Evolutionary conservation across 768 basidiomycete genomes (phyloP).

Genomic region (Suillus tomentosus): DNA sequence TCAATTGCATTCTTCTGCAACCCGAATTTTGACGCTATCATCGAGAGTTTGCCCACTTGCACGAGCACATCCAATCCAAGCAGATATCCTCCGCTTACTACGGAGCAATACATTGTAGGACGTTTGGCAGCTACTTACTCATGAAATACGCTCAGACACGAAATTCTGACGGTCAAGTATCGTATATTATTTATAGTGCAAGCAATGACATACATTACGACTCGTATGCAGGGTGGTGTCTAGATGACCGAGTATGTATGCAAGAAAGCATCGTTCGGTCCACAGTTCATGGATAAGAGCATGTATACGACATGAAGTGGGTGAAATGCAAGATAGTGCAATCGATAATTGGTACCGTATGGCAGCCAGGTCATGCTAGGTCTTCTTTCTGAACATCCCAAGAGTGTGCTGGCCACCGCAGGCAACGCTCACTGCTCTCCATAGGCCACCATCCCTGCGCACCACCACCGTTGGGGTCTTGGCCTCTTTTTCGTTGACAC

Average conservation of each 20-base stretch:
- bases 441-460: slow-evolving; percentile 69
- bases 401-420: slow-evolving; percentile 83
- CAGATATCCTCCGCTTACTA: slow-evolving; percentile 72
- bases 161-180: neutral
- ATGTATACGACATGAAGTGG: slow-evolving; percentile 19
- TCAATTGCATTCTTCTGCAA: slow-evolving; percentile 90
- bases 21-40: slow-evolving; percentile 67
- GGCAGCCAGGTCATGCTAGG: slow-evolving; percentile 19
- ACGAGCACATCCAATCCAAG: slow-evolving; percentile 43
- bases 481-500: slow-evolving; percentile 61
- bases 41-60: slow-evolving; percentile 73
- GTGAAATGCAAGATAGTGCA: slow-evolving; percentile 21
- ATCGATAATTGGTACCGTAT: slow-evolving; percentile 7
- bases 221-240: slow-evolving; percentile 7
- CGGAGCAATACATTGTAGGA: slow-evolving; percentile 77
- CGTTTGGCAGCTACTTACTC: slow-evolving; percentile 62
- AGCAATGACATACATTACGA: neutral
- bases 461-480: slow-evolving; percentile 68
- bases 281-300: slow-evolving; percentile 20
- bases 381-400: slow-evolving; percentile 69
- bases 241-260: slow-evolving; percentile 17
- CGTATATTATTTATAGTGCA: neutral
- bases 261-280: slow-evolving; percentile 19
- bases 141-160: slow-evolving; percentile 26
- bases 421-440: slow-evolving; percentile 54